Conservation (phyloP, 257 asterid species). For the Coffea canephora region DNA sequence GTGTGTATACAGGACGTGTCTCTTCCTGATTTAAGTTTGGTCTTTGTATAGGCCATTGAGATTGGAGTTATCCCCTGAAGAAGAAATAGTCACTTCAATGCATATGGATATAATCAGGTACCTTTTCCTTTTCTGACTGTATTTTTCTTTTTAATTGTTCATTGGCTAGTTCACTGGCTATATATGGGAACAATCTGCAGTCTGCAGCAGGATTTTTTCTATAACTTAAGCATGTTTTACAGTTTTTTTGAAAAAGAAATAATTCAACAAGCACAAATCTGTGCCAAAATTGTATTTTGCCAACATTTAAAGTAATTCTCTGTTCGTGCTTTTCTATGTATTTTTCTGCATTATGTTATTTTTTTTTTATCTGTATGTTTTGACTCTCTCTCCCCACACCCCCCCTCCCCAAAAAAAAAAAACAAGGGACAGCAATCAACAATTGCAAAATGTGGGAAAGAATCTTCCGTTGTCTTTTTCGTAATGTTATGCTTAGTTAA, state of each 20-base stretch:
- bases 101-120: constrained; percentile 86
- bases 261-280: not conserved
- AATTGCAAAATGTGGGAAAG: not conserved
- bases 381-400: not conserved
- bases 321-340: not conserved
- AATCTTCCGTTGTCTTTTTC: not conserved
- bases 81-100: constrained; percentile 89
- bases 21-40: constrained; percentile 17
- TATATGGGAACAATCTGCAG: not conserved
- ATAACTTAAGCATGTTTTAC: not conserved
- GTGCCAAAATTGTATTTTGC: not conserved
- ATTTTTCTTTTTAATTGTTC: constrained; percentile 16
- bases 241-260: not conserved
- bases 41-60: constrained; percentile 63
- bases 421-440: not conserved
- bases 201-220: not conserved
- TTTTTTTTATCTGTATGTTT: not conserved
- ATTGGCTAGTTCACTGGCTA: not conserved
- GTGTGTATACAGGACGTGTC: too few species aligned
- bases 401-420: not conserved
- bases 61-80: constrained; percentile 91
- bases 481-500: not conserved
- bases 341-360: not conserved
- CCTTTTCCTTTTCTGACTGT: constrained; percentile 14
- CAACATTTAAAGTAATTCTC: not conserved